Evolutionary conservation across 108 stramenopile species (phyloP), one percentile per base, ranked within the genome.

Genomic region (Fragilaria radians): DNA sequence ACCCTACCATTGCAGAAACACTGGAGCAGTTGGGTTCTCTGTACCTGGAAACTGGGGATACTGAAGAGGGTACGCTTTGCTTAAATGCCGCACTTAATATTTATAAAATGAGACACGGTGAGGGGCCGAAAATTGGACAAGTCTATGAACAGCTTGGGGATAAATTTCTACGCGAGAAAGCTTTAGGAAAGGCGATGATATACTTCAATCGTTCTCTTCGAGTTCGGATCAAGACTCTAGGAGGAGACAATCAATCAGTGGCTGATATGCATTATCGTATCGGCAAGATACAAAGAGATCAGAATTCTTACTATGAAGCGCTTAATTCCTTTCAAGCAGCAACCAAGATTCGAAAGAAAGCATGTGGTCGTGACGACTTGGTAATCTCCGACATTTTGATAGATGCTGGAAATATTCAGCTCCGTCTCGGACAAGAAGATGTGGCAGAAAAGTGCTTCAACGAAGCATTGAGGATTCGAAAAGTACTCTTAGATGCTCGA

Each of bases 241-340:
- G 9, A 65, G 68, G 32, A 3, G 57, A 49, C 4, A 58, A 74
- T 25, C 27, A 70, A 18, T 50, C 74, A 19, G 61, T 67, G 46
- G 54, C 72, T 14, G 68, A 76, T 62, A 66, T 70, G 5, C 57
- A 71, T 31, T 65, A 73, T 59, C 48, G 57, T 32, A 61, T 80
- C 21, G 79, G 79, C 32, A 73, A 62, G 46, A 29, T 80, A 17
- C 72, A 72, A 59, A 50, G 56, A 4, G 49, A 47, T 1, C 66
- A 7, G n/a, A 54, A 56, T 22, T 61, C 71, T 33, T 7, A 62
- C 19, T 46, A 76, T 52, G 74, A 57, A n/a, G 70, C 74, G 28
- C 59, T 80, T 17, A 27, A 54, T 54, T 61, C 72, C n/a, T 76
- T 76, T 46, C 72, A 73, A 64, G 71, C 71, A 61, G 78, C 66